Evolutionary conservation across 192 early-diverging fungal species (phyloP).

Genomic region (Coemansia umbellata): DNA sequence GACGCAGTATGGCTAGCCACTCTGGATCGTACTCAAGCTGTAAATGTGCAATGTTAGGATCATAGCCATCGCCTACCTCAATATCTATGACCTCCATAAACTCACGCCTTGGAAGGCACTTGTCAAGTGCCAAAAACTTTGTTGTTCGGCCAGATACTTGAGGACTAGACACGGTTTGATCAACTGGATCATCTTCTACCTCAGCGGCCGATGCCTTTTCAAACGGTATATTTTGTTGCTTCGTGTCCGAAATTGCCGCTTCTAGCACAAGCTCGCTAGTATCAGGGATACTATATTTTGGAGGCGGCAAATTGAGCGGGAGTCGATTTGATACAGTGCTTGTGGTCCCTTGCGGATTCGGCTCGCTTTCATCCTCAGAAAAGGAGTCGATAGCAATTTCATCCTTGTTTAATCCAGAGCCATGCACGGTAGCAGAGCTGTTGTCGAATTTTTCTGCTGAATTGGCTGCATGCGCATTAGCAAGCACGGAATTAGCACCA

Average conservation of each 20-base stretch:
- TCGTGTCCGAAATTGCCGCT: not conserved
- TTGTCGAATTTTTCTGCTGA: not conserved
- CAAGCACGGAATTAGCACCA: no score
- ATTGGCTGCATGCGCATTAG: no score
- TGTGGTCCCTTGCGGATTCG: not conserved
- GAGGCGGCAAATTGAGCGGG: constrained; percentile 29
- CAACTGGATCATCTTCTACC: not conserved
- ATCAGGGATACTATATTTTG: constrained; percentile 8
- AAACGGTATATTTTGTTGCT: not conserved
- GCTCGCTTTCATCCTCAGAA: constrained; percentile 25
- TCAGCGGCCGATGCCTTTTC: no score
- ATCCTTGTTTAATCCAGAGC: constrained; percentile 47
- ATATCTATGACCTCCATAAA: constrained; percentile 74
- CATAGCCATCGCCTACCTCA: constrained; percentile 50
- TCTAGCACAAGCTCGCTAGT: not conserved
- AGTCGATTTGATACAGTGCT: constrained; percentile 1
- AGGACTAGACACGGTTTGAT: constrained; percentile 6
- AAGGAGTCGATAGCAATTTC: constrained; percentile 49
- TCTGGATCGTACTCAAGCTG: constrained; percentile 82
- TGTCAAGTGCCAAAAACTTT: constrained; percentile 90
- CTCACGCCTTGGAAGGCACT: constrained; percentile 73
- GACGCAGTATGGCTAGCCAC: constrained; percentile 75
- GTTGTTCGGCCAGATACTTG: constrained; percentile 53
- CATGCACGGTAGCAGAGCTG: not conserved
- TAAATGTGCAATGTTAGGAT: constrained; percentile 29